Percentiles rank a stretch among this genome's conserved stretches.
These are phyloP conservation scores for Aureobasidium sp. DNA, from an alignment of 2,329 filamentous ascomycete genomes.

Conservation along the genomic window DNA sequence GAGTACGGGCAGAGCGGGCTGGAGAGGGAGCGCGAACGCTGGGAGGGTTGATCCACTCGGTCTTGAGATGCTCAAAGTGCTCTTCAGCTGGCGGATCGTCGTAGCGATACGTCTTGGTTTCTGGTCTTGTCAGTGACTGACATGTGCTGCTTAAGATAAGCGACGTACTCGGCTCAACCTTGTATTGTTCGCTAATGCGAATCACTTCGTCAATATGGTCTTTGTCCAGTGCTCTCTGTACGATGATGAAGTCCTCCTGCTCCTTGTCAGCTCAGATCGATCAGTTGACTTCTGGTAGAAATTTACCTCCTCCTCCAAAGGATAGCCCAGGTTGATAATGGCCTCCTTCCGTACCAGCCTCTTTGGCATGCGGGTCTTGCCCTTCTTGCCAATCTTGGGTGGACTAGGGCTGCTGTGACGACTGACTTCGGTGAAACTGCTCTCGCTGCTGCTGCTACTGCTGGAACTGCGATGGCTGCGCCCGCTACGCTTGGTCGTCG, in stretches of 20 bases:
- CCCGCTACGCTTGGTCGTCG: slow-evolving; percentile 16
- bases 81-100: slow-evolving; percentile 27
- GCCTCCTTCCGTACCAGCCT: slow-evolving; percentile 73
- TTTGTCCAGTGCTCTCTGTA: slow-evolving; percentile 78
- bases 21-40: slow-evolving; percentile 23
- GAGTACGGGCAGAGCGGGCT: slow-evolving; percentile 24
- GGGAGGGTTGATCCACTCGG: slow-evolving; percentile 35
- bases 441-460: slow-evolving; percentile 33
- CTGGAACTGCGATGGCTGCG: slow-evolving; percentile 20
- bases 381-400: slow-evolving; percentile 49
- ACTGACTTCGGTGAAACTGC: slow-evolving; percentile 30
- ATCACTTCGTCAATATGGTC: slow-evolving; percentile 89
- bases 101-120: slow-evolving; percentile 31
- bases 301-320: slow-evolving; percentile 76
- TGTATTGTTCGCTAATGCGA: slow-evolving; percentile 70
- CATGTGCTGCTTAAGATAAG: not conserved
- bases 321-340: slow-evolving; percentile 77
- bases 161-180: slow-evolving; percentile 35
- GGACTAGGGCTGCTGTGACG: slow-evolving; percentile 26
- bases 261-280: not conserved
- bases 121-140: slow-evolving; percentile 20
- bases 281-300: not conserved
- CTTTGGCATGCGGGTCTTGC: slow-evolving; percentile 81
- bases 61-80: slow-evolving; percentile 29
- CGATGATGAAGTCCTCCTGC: slow-evolving; percentile 71